Percentiles rank a stretch among this genome's conserved stretches.
These are phyloP conservation scores for Phlebopus sp. DNA, from an alignment of 1,284 basidiomycete species.

Conservation along the genomic window DNA sequence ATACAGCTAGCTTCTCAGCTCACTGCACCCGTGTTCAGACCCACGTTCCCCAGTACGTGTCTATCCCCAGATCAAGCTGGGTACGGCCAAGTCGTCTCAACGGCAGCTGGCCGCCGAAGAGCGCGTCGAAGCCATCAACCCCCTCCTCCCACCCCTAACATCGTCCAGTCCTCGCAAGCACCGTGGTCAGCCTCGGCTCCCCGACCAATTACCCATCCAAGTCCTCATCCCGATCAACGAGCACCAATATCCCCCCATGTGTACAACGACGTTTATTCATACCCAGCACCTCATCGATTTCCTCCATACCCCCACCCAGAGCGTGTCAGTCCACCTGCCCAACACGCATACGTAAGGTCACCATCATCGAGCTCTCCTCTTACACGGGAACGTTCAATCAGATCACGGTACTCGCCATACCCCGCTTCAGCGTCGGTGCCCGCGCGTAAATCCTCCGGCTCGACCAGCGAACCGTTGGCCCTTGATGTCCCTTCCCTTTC, in stretches of 20 bases:
- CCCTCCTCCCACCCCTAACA: conserved; percentile 22
- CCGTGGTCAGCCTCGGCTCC: conserved; percentile 29
- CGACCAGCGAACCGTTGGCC: conserved; percentile 30
- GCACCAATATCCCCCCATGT: conserved; percentile 20
- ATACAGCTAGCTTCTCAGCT: conserved; percentile 7
- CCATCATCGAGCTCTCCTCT: conserved; percentile 31
- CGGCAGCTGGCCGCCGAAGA: conserved; percentile 58
- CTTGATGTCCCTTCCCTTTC: conserved; percentile 44
- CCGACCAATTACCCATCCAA: conserved; percentile 21
- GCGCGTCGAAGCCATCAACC: conserved; percentile 45
- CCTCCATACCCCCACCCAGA: conserved; percentile 8
- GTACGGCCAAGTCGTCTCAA: conserved; percentile 74
- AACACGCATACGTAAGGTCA: conserved; percentile 25
- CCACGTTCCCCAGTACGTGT: conserved; percentile 74
- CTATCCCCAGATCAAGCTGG: conserved; percentile 79
- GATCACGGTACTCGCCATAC: conserved; percentile 43
- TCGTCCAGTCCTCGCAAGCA: conserved; percentile 22
- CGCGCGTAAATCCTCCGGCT: conserved; percentile 24
- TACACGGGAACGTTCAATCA: conserved; percentile 26
- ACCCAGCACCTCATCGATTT: conserved; percentile 28
- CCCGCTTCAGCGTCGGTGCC: conserved; percentile 29
- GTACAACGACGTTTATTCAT: conserved; percentile 27
- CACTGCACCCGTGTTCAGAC: conserved; percentile 35
- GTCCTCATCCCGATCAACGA: conserved; percentile 26
- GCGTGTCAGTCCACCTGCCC: conserved; percentile 24